These are phyloP conservation scores for Chytriomyces sp. DNA, from an alignment of 192 early-diverging fungal species.

Conservation along the genomic window DNA sequence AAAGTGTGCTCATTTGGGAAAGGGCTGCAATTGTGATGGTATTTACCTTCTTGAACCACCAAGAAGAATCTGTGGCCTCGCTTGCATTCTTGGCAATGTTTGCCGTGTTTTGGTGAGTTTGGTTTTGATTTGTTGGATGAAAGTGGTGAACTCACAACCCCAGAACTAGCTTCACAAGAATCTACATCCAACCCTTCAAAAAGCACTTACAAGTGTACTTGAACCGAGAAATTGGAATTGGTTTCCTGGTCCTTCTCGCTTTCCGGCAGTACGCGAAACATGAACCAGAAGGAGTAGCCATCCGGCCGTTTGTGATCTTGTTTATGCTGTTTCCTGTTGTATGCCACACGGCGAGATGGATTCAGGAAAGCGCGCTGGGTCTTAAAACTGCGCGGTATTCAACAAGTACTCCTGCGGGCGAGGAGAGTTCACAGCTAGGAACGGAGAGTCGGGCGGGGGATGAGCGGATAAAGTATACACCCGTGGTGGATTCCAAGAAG, in stretches of 20 bases:
- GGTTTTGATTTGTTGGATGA: not conserved
- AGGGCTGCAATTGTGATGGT: slow-evolving; percentile 16
- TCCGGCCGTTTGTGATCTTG: not conserved
- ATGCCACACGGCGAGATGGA: slow-evolving; percentile 19
- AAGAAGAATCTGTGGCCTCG: not conserved
- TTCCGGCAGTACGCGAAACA: slow-evolving; percentile 22
- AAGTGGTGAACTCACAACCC: not conserved
- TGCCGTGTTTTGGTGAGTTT: not conserved
- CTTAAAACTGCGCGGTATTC: too few relatives aligned
- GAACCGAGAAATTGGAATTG: slow-evolving; percentile 29
- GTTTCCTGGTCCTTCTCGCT: slow-evolving; percentile 24
- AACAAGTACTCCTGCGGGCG: too few relatives aligned
- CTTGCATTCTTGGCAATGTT: not conserved
- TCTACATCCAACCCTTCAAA: slow-evolving; percentile 35
- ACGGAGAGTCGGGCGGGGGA: too few relatives aligned
- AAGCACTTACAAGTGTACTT: slow-evolving; percentile 28
- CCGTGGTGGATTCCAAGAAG: too few relatives aligned
- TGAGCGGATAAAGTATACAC: too few relatives aligned
- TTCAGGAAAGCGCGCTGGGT: not conserved
- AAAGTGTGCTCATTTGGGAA: slow-evolving; percentile 31
- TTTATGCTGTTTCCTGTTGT: slow-evolving; percentile 22
- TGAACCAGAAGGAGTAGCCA: not conserved
- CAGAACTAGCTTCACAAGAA: slow-evolving; percentile 3
- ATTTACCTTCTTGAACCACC: slow-evolving; percentile 26
- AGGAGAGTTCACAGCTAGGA: too few relatives aligned